These are phyloP conservation scores for Mycena metata DNA, from an alignment of 768 basidiomycete genomes.

Conservation along the genomic window DNA sequence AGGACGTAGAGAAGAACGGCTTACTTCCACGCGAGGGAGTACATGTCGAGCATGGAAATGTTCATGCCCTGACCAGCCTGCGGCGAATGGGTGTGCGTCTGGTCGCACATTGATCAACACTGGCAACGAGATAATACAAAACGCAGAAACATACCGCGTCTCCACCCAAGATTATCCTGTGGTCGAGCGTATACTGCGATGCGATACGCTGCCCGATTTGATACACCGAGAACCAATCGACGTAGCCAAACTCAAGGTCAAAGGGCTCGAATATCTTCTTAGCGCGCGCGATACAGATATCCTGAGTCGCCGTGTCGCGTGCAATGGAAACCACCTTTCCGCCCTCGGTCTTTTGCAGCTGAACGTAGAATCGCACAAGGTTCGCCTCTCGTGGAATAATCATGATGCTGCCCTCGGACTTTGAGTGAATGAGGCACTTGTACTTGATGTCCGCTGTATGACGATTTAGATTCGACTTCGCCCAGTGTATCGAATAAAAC, in stretches of 20 bases:
- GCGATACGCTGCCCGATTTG: conserved; percentile 58
- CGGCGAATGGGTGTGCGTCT: conserved; percentile 43
- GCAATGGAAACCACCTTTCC: conserved; percentile 35
- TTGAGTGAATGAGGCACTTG: conserved; percentile 59
- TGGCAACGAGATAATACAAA: background rate
- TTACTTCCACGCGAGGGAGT: conserved; percentile 37
- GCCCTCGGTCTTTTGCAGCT: conserved; percentile 47
- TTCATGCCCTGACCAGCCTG: conserved; percentile 55
- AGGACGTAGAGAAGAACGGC: background rate
- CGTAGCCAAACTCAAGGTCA: conserved; percentile 42
- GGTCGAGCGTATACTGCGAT: conserved; percentile 49
- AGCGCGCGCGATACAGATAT: conserved; percentile 38
- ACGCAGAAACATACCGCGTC: conserved; percentile 46
- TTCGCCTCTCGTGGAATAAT: conserved; percentile 65
- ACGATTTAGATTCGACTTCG: background rate
- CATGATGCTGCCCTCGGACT: conserved; percentile 59
- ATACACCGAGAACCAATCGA: conserved; percentile 56
- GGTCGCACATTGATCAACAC: background rate
- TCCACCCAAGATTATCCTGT: conserved; percentile 57
- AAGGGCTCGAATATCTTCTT: conserved; percentile 44
- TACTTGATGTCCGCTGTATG: conserved; percentile 62
- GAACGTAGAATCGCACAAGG: conserved; percentile 65
- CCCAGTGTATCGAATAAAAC: conserved; percentile 34
- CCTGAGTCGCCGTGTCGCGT: conserved; percentile 36
- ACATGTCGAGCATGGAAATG: conserved; percentile 42